A percentile compares a stretch with the other conserved stretches of the same genome.
Conservation (phyloP, 768 basidiomycete genomes). For the Daedaleopsis nitida region DNA sequence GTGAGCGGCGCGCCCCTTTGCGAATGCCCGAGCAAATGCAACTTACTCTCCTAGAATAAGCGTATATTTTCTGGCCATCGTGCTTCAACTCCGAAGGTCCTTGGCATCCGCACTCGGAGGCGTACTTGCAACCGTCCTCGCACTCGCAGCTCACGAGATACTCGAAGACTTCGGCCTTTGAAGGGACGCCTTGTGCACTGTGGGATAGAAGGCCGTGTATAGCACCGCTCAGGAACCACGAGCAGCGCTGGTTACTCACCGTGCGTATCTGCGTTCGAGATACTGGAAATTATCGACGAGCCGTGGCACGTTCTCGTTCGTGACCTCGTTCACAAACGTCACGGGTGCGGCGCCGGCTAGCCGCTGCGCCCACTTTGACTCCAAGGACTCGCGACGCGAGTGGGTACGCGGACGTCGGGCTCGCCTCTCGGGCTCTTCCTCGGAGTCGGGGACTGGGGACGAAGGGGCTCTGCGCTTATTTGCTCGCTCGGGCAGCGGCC, state of each 20-base stretch:
- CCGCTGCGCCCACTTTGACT: slow-evolving; percentile 31
- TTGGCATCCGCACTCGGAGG: slow-evolving; percentile 51
- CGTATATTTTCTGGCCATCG: slow-evolving; percentile 34
- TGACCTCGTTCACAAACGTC: slow-evolving; percentile 37
- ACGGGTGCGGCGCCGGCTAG: slow-evolving; percentile 35
- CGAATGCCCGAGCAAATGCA: not conserved
- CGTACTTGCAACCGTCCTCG: slow-evolving; percentile 31
- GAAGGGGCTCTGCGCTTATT: not conserved
- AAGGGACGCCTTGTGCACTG: slow-evolving; percentile 12
- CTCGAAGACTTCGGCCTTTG: slow-evolving; percentile 24
- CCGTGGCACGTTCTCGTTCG: slow-evolving; percentile 41
- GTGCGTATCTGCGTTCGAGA: slow-evolving; percentile 52
- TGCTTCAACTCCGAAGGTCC: slow-evolving; percentile 42
- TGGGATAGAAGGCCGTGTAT: not conserved
- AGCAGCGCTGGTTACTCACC: slow-evolving; percentile 36
- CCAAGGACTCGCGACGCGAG: slow-evolving; percentile 1
- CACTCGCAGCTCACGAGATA: slow-evolving; percentile 51
- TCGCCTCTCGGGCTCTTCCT: not conserved
- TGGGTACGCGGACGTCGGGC: not conserved
- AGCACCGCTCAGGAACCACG: no score
- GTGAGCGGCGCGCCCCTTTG: slow-evolving; percentile 21
- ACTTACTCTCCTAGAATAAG: slow-evolving; percentile 41
- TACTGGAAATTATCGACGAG: slow-evolving; percentile 50
- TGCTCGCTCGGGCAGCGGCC: slow-evolving; percentile 7
- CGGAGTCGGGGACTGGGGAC: not conserved